Evolutionary conservation across 768 basidiomycete genomes (phyloP).

Genomic region (Podaxis sp.): DNA sequence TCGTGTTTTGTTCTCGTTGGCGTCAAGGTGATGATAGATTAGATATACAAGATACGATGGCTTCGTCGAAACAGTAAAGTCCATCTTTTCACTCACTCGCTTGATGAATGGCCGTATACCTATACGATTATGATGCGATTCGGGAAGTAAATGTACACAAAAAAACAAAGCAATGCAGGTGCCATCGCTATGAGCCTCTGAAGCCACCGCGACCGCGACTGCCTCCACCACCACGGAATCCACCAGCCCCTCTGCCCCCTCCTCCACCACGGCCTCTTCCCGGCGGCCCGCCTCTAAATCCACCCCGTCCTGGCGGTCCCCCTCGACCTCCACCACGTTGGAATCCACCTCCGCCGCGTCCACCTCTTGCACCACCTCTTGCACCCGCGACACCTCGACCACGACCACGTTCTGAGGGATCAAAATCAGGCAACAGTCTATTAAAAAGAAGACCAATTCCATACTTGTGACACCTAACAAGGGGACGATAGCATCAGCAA

Average conservation of each 20-base stretch:
- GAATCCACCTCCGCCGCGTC: constrained; percentile 44
- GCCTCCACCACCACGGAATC: constrained; percentile 37
- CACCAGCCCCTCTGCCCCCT: constrained; percentile 33
- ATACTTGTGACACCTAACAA: constrained; percentile 46
- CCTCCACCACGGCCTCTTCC: constrained; percentile 40
- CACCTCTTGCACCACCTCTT: constrained; percentile 32
- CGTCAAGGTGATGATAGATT: not conserved
- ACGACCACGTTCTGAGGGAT: constrained; percentile 35
- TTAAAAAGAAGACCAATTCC: constrained; percentile 15
- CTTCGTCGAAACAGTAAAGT: not conserved
- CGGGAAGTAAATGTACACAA: not conserved
- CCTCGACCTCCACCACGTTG: constrained; percentile 41
- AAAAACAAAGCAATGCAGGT: too few relatives aligned
- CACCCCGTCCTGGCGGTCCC: constrained; percentile 25
- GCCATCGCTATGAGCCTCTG: constrained; percentile 39
- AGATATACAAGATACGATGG: not conserved
- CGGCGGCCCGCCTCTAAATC: constrained; percentile 26
- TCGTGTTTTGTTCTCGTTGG: not conserved
- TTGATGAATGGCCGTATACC: not conserved
- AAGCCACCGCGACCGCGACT: constrained; percentile 39
- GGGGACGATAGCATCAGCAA: not conserved
- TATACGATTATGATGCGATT: constrained; percentile 2
- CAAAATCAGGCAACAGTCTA: constrained; percentile 14
- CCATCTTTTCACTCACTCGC: not conserved
- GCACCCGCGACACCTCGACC: constrained; percentile 32